These are phyloP conservation scores for Leishmania major DNA, from an alignment of 208 protist genomes.

Conservation along the genomic window DNA sequence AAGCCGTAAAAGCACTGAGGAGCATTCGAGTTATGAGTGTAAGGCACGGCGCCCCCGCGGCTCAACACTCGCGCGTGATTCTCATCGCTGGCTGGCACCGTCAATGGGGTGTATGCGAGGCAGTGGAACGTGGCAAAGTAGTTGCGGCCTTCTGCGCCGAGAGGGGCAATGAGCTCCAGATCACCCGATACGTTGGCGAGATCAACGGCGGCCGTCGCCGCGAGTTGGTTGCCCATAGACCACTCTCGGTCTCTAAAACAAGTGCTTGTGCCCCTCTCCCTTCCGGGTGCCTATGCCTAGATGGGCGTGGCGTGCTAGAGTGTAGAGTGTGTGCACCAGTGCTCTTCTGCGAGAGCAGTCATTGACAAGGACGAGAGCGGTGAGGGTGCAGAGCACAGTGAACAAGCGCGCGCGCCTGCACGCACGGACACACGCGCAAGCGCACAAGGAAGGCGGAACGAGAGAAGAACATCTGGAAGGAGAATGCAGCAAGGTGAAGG, in stretches of 20 bases:
- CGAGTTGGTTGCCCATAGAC: conserved; percentile 82
- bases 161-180: conserved; percentile 51
- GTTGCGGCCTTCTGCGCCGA: conserved; percentile 60
- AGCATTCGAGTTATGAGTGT: not conserved
- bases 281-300: not conserved
- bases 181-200: conserved; percentile 56
- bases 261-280: too few species aligned
- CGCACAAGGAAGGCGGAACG: not conserved
- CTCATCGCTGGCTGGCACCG: not conserved
- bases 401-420: not conserved
- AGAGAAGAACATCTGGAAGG: not conserved
- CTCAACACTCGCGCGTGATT: not conserved
- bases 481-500: not conserved
- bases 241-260: not conserved
- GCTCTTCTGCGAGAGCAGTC: not conserved
- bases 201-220: conserved; percentile 56
- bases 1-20: conserved; percentile 16
- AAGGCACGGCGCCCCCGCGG: not conserved
- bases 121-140: conserved; percentile 80
- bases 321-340: not conserved
- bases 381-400: not conserved
- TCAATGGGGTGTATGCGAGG: conserved; percentile 13
- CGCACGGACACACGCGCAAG: not conserved
- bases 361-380: not conserved
- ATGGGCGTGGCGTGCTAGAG: not conserved